Base-by-base conservation (phyloP, 257 asterid species). In the Nicotiana knightiana region DNA sequence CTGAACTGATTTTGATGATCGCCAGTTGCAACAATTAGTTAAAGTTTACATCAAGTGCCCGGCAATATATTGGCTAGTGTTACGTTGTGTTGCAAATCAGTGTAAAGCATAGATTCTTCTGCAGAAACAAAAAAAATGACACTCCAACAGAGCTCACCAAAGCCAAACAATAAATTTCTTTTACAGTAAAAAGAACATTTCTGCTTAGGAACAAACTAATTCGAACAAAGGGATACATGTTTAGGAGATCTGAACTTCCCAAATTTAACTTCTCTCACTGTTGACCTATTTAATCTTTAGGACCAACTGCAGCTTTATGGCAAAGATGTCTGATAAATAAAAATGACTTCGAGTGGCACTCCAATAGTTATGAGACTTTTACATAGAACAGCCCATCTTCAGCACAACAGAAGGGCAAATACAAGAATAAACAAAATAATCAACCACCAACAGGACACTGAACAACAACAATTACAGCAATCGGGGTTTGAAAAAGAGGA, bases 371-470 rank as follows among this genome's bases (percentile, higher is more conserved):
- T 62, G 32, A 62, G 33, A 62, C 68, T 63, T 63, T 35, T 24
- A 24, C 39, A 63, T 26, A 63, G 37, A 24, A 66, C 46, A 15
- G 12, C 24, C 37, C 24, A 48, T 16, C 48, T 43, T 43, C 62
- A 24, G 79, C 79, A 73, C 62, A 73, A 73, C 61, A 48, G 35
- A 24, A 24, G 9, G 39, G 39, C 39, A 48, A 46, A 26, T 48
- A 73, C 79, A 48, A 73, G 43, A 73, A 73, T 73, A 48, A 48
- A 48, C 62, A 48, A 73, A 46, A 73, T 12, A 73, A 73, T 73
- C 62, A 73, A 37, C 24, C 61, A 73, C 79, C 61, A 73, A 73
- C 37, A 46, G 61, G 62, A 73, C 62, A 73, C 61, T 15, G 26
- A 59, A 48, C 24, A 71, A 66, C 48, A 13, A 15, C 6, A 13